phyloP scores from a whole-genome alignment of 495 filamentous ascomycete genomes.

The Apodospora peruviana region DNA sequence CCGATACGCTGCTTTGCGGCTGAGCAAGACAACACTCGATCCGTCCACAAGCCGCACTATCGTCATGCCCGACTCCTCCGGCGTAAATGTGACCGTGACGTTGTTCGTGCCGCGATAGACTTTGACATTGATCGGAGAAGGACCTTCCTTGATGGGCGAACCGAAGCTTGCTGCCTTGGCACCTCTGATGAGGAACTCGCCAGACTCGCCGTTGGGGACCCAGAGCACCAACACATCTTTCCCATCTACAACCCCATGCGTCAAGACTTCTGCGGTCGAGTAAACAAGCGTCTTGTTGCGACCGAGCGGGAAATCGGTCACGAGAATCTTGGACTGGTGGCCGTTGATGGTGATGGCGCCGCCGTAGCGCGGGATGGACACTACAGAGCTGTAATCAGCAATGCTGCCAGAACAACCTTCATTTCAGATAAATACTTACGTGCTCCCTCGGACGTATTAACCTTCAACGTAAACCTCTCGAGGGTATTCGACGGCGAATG shows the following conservation, averaged over 20 bases:
- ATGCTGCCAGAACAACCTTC: too few relatives aligned
- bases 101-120: not conserved
- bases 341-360: constrained; percentile 47
- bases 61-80: not conserved
- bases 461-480: constrained; percentile 42
- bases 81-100: not conserved
- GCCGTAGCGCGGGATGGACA: constrained; percentile 23
- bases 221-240: constrained; percentile 47
- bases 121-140: not conserved
- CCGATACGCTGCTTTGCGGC: constrained; percentile 45
- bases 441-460: constrained; percentile 49
- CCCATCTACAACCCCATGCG: constrained; percentile 43
- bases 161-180: constrained; percentile 1
- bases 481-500: constrained; percentile 41
- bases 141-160: not conserved
- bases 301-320: constrained; percentile 53
- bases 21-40: constrained; percentile 39
- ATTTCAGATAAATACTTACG: constrained; percentile 36
- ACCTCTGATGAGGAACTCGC: constrained; percentile 44
- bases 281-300: constrained; percentile 45
- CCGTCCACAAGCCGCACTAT: not conserved
- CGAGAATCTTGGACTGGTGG: constrained; percentile 54
- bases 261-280: constrained; percentile 56
- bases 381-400: not conserved
- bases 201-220: constrained; percentile 48